Evolutionary conservation across 2,329 filamentous ascomycete species (phyloP), one percentile per base, ranked within the genome.

Genomic region (Cercospora nicotianae): DNA sequence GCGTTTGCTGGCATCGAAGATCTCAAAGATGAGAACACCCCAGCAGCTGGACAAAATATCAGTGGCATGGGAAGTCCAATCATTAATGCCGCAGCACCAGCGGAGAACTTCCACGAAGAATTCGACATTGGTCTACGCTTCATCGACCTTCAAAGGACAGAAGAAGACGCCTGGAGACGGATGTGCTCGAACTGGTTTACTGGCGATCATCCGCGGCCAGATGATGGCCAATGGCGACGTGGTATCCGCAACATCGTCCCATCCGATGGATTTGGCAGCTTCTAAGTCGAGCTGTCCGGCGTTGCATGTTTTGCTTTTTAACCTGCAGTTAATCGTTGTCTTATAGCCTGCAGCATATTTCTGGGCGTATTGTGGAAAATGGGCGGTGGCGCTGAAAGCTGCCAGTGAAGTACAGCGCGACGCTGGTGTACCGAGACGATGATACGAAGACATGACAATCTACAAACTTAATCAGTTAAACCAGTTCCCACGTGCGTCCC

Each of bases 51-150:
- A 39, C 66, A 59, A 12, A 75, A 67, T 48, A 70, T 69, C 20
- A 66, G 65, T 28, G 71, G 73, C 30, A 71, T 78, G 70, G 73
- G 70, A n/a, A 76, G 73, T 67, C 75, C 75, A 3, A 67, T 74
- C 12, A 72, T 74, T 10, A 71, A 69, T 65, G 72, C 73, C 10
- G 76, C 80, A 67, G 91, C 94, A 76, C 94, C 92, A 86, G 87
- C 92, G 6, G 76, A 77, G 23, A 78, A 79, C 30, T 91, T 97
- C 12, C 93, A 93, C 63, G 95, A 99, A 80, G 95, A 99, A 78
- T 99, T 99, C 75, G 95, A 99, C 77, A 93, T 99, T 65, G 95
- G 95, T 0, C 95, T 94, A 3, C 93, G 96, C 79, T 99, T 98
- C 77, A 90, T 98, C 70, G 87, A 90, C 74, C 86, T 94, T 70